These are phyloP conservation scores for Withania somnifera DNA, from an alignment of 305 asterid genomes.

Conservation along the genomic window DNA sequence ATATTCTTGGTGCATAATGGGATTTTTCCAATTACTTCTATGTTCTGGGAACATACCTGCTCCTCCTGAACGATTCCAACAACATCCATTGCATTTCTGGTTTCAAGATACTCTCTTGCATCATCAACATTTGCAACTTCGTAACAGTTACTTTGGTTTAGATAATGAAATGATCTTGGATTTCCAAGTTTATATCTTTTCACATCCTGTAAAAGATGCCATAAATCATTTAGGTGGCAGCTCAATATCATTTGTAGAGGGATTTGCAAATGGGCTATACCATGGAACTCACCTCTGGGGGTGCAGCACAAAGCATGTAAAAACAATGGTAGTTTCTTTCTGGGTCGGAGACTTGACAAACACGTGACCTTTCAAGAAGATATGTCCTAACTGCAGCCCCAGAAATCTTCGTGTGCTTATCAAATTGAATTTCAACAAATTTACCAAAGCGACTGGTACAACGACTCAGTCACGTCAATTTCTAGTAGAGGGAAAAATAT, in stretches of 20 bases:
- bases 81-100: conserved; percentile 90
- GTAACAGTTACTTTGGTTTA: conserved; percentile 73
- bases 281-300: conserved; percentile 61
- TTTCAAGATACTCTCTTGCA: conserved; percentile 80
- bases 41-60: conserved; percentile 34
- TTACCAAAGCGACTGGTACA: conserved; percentile 91
- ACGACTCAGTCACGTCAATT: conserved; percentile 35
- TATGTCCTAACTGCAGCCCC: conserved; percentile 98
- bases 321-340: conserved; percentile 95
- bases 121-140: conserved; percentile 82
- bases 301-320: conserved; percentile 94
- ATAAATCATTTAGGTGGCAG: neutral
- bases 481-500: conserved; percentile 24
- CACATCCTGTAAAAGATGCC: conserved; percentile 41
- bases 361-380: conserved; percentile 94
- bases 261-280: neutral
- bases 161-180: conserved; percentile 69
- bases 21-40: neutral
- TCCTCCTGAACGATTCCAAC: conserved; percentile 88
- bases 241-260: neutral
- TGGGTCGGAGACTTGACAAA: conserved; percentile 93
- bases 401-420: conserved; percentile 80
- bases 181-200: conserved; percentile 67
- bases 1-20: neutral
- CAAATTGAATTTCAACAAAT: conserved; percentile 93